phyloP scores from a whole-genome alignment of 768 basidiomycete species.

The Lentinula sp. region DNA sequence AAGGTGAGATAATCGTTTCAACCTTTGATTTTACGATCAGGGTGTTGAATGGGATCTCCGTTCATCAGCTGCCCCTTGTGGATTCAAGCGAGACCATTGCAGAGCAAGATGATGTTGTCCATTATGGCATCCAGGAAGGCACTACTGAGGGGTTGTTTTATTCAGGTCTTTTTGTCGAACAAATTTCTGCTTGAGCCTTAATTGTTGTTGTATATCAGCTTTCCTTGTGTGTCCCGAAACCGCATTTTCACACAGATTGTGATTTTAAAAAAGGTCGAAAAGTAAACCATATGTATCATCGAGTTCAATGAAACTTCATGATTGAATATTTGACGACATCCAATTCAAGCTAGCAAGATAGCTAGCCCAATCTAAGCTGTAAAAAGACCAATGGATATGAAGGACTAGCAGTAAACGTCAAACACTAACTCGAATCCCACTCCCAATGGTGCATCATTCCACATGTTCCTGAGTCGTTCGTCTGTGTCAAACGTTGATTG shows the following conservation, averaged over 20 bases:
- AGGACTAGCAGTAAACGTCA: too few species aligned
- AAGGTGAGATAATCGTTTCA: conserved; percentile 34
- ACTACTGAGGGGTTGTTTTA: conserved; percentile 46
- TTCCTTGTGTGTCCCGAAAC: too few species aligned
- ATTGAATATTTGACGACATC: not conserved
- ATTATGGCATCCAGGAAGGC: conserved; percentile 55
- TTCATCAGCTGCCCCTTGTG: conserved; percentile 43
- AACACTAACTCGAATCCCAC: conserved; percentile 1
- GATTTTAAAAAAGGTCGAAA: not conserved
- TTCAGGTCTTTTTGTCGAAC: conserved; percentile 48
- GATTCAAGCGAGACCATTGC: conserved; percentile 36
- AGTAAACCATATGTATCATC: not conserved
- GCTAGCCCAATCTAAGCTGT: not conserved
- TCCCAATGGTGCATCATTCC: conserved; percentile 4
- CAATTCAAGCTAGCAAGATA: not conserved
- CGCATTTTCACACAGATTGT: too few species aligned
- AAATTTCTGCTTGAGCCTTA: not conserved
- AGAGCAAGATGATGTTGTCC: conserved; percentile 50
- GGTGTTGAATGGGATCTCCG: not conserved
- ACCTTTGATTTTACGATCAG: not conserved
- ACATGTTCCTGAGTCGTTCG: not conserved
- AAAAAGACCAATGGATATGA: too few species aligned
- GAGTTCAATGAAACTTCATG: not conserved
- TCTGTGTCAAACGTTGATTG: not conserved
- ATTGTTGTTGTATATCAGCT: not conserved